Evolutionary conservation across 1,284 basidiomycete species (phyloP), one percentile per base, ranked within the genome.

Genomic region (Gomphus sp.): DNA sequence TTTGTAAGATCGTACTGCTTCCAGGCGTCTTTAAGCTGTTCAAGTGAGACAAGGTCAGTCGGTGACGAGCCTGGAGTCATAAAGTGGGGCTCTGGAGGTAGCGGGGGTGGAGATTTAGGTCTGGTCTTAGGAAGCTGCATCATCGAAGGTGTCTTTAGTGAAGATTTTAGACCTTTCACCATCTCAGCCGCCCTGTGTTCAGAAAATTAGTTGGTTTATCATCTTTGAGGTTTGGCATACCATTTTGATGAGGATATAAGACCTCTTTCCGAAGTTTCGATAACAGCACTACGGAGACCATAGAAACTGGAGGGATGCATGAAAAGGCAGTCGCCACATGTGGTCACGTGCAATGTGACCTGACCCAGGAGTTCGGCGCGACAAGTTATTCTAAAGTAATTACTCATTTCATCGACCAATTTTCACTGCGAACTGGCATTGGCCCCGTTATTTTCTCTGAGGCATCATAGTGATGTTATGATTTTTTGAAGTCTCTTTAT

Each of bases 241-340:
- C 89, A 91, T 75, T 89, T 90, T 48, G 86, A 80, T 51, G 87
- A 85, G 36, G 79, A 73, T 22, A 73, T 68, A 47, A 87, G 69
- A 1, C 82, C 81, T 66, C 84, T 72, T 28, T 82, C 80, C 18
- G 80, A 74, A 62, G 83, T 86, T 64, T 70, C 69, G 18, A 63
- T 59, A 33, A 69, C 63, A 6, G 69, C 68, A 39, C 56, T 61
- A 14, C 67, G 63, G 10, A 70, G 57, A 18, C 58, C 56, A 22
- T 56, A 55, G 11, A 62, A 47, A 18, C 47, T 57, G 33, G 49
- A 43, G 11, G 59, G 55, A 25, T 43, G 33, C 48, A 50, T 50
- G 34, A 3, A 39, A 5, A 18, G 14, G 43, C 44, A 3, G 11
- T 28, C 5, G 48, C 14, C 48, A 49, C 25, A 16, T 11, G 11